Base-by-base conservation (phyloP, 805 yeast species). In the Candida pini region DNA sequence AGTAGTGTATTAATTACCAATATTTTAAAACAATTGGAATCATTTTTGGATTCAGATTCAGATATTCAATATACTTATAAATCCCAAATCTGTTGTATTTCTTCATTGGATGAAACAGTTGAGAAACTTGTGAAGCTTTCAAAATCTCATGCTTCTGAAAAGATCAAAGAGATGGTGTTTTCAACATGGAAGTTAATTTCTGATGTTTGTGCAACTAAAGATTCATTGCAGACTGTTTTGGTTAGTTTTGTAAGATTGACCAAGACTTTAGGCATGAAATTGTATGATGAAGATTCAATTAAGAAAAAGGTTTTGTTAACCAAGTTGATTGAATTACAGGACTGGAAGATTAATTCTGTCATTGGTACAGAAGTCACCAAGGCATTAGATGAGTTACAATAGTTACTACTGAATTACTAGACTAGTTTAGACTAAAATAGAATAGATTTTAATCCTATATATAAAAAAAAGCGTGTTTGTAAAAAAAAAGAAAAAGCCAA, bases 141-240 rank as follows among this genome's bases (percentile, higher is more conserved):
- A 14, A n/a, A n/a, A n/a, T n/a, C n/a, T n/a, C n/a, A n/a, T n/a
- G n/a, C n/a, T n/a, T n/a, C n/a, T n/a, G 28, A 13, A 18, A 12
- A 16, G 6, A 9, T 41, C 2, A 27, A 25, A 6, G 30, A 28
- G 2, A 6, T 10, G 17, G 20, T 52, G 2, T 42, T 44, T 31
- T 26, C 26, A 1, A 30, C 41, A 5, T 52, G 54, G 49, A 24
- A 23, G 2, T 19, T 28, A 1, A 31, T 49, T 2, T 30, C 49
- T 5, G 31, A 30, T 2, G 20, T 35, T 4, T 45, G 53, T 29
- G 33, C 48, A 3, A 30, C 44, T 9, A 34, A 39, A n/a, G 53
- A 46, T 18, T 49, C 53, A 17, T 35, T 57, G 25, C 90, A 82
- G 48, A 73, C 69, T 40, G 84, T 80, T 3, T 68, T 79, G 35